phyloP scores from a whole-genome alignment of 805 yeast species.

The Jamesozyma lodderae region DNA sequence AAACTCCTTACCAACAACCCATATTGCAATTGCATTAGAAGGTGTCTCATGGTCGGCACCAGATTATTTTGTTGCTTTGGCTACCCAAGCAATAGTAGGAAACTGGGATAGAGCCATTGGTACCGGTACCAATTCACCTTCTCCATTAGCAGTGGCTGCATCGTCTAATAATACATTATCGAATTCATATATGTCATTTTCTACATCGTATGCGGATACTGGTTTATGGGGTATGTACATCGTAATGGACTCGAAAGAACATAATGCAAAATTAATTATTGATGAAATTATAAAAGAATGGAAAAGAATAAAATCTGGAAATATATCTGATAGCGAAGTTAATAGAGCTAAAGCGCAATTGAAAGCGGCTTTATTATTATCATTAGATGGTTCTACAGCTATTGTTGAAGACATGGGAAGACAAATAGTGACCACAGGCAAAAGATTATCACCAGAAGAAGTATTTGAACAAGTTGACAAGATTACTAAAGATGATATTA shows the following conservation, averaged over 20 bases:
- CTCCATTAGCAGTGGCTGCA: constrained; percentile 60
- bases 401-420: constrained; percentile 97
- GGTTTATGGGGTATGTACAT: constrained; percentile 97
- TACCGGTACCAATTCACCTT: constrained; percentile 72
- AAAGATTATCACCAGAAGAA: constrained; percentile 39
- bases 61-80: constrained; percentile 89
- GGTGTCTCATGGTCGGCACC: constrained; percentile 97
- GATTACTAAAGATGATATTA: constrained; percentile 70
- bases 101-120: constrained; percentile 95
- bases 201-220: constrained; percentile 94
- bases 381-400: constrained; percentile 91
- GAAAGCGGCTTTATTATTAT: constrained; percentile 81
- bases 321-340: constrained; percentile 72
- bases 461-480: constrained; percentile 57
- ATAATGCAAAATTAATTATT: constrained; percentile 56
- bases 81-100: constrained; percentile 94
- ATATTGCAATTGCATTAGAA: constrained; percentile 90
- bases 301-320: constrained; percentile 76
- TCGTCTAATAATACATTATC: constrained; percentile 58
- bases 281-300: constrained; percentile 79
- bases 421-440: constrained; percentile 91
- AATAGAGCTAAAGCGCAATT: constrained; percentile 91
- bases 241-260: constrained; percentile 64
- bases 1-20: constrained; percentile 75
- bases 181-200: constrained; percentile 91